These are phyloP conservation scores for Saccharomyces pastorianus DNA, from an alignment of 1,139 yeast genomes.

Conservation along the genomic window DNA sequence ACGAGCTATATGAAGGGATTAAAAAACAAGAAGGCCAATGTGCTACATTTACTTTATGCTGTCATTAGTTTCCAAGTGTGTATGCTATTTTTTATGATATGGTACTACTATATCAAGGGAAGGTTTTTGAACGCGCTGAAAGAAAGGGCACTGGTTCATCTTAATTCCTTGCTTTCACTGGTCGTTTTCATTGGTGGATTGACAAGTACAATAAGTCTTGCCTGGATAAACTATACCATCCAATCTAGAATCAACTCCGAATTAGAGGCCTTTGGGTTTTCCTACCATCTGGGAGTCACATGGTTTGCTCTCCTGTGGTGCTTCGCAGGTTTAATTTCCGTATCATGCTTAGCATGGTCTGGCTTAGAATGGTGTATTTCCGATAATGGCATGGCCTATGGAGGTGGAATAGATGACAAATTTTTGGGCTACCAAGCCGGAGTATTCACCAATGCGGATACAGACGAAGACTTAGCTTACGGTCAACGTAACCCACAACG, in stretches of 20 bases:
- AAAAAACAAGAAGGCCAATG: slow-evolving; percentile 11
- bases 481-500: background rate
- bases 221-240: slow-evolving; percentile 15
- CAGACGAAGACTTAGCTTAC: background rate
- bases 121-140: slow-evolving; percentile 15
- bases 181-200: slow-evolving; percentile 19
- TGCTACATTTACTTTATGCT: slow-evolving; percentile 16
- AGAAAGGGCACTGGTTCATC: slow-evolving; percentile 21
- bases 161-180: slow-evolving; percentile 20
- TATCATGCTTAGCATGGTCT: slow-evolving; percentile 26
- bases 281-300: slow-evolving; percentile 19
- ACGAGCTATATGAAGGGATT: slow-evolving; percentile 10
- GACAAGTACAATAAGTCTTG: slow-evolving; percentile 14
- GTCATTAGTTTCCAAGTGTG: slow-evolving; percentile 12
- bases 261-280: slow-evolving; percentile 23
- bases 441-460: slow-evolving; percentile 5
- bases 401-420: slow-evolving; percentile 10
- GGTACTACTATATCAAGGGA: slow-evolving; percentile 27
- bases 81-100: slow-evolving; percentile 10
- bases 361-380: slow-evolving; percentile 31
- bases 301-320: slow-evolving; percentile 25
- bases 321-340: slow-evolving; percentile 15
- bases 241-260: slow-evolving; percentile 20
- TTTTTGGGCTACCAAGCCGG: slow-evolving; percentile 12
- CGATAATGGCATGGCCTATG: slow-evolving; percentile 11